These are phyloP conservation scores for Limonomyces culmigenus DNA, from an alignment of 1,284 basidiomycete genomes.

Conservation along the genomic window DNA sequence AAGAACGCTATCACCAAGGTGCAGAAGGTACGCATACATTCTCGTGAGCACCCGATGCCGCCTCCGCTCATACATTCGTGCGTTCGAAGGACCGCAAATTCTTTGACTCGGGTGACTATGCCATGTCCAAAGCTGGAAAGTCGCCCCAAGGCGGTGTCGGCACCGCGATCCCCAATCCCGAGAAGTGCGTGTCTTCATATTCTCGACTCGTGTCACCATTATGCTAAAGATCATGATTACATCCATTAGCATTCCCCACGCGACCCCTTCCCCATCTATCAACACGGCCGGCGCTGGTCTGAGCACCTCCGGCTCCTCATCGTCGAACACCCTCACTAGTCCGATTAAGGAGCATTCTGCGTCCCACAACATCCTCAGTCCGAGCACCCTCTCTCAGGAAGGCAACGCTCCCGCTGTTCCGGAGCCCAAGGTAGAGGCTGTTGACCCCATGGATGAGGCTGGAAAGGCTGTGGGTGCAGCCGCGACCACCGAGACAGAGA, in stretches of 20 bases:
- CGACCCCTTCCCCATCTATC: conserved; percentile 19
- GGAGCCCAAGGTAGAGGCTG: no score
- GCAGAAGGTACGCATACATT: conserved; percentile 54
- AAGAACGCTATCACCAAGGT: conserved; percentile 90
- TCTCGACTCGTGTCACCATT: conserved; percentile 3
- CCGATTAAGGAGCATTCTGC: conserved; percentile 51
- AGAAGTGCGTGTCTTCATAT: conserved; percentile 46
- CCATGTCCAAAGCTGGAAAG: conserved; percentile 87
- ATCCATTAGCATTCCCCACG: conserved; percentile 50
- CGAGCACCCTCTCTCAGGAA: neutral
- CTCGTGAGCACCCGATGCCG: conserved; percentile 4
- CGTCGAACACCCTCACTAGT: conserved; percentile 40
- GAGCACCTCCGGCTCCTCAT: conserved; percentile 40
- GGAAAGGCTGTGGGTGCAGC: neutral
- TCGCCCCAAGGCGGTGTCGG: conserved; percentile 78
- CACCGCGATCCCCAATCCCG: conserved; percentile 88
- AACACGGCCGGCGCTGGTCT: conserved; percentile 35
- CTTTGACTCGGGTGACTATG: conserved; percentile 97
- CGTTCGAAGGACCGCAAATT: conserved; percentile 84
- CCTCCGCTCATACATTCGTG: conserved; percentile 3
- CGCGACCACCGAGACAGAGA: no score
- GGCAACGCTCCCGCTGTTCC: neutral
- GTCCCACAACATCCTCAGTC: conserved; percentile 13
- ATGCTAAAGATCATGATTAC: conserved; percentile 5
- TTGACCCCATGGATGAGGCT: neutral